These are phyloP conservation scores for Cardamine resedifolia DNA, from an alignment of 345 rosid species.

Conservation along the genomic window DNA sequence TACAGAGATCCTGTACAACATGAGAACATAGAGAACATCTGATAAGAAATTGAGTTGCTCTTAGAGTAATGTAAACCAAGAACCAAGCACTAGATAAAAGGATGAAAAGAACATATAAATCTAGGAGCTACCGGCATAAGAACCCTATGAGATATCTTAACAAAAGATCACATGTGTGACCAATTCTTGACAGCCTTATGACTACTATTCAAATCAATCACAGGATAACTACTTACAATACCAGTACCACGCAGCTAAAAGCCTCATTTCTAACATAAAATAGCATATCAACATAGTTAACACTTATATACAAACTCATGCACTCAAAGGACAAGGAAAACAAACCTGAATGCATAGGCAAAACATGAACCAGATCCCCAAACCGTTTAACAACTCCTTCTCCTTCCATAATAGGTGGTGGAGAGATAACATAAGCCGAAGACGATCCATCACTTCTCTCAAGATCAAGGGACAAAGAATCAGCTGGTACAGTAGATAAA, in stretches of 20 bases:
- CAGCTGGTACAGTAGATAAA: constrained; percentile 67
- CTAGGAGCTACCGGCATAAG: constrained; percentile 4
- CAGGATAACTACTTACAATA: background rate
- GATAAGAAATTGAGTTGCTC: background rate
- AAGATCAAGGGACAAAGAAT: constrained; percentile 46
- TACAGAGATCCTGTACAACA: background rate
- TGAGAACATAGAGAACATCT: background rate
- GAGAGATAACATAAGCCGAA: constrained; percentile 57
- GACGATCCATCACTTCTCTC: constrained; percentile 55
- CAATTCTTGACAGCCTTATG: background rate
- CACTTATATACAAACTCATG: constrained; percentile 1
- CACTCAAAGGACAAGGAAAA: background rate
- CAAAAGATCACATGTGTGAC: background rate
- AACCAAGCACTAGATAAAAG: background rate
- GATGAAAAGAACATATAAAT: background rate
- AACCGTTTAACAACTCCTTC: constrained; percentile 79
- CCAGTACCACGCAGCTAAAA: background rate
- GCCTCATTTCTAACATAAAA: background rate
- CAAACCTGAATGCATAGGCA: constrained; percentile 96
- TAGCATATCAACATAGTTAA: background rate
- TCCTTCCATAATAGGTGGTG: constrained; percentile 84
- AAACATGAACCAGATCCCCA: constrained; percentile 64
- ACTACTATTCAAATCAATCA: background rate
- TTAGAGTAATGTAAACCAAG: constrained; percentile 4
- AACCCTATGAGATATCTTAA: constrained; percentile 14